phyloP scores from a whole-genome alignment of 1,284 basidiomycete species.

The Ceratobasidium sp. region DNA sequence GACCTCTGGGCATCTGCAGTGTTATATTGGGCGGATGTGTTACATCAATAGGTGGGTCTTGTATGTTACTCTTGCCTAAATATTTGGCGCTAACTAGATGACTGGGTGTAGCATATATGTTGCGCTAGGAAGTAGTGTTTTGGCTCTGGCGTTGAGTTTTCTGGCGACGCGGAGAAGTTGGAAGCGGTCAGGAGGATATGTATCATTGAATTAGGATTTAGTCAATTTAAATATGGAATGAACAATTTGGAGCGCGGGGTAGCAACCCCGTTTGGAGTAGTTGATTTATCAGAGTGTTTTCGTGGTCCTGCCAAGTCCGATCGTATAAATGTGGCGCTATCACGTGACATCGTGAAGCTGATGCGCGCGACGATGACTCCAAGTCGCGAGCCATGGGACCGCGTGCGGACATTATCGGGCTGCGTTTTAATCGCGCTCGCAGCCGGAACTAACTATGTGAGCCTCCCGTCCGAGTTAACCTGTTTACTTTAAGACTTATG shows the following conservation, averaged over 20 bases:
- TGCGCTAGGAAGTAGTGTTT: conserved; percentile 13
- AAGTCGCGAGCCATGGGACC: not conserved
- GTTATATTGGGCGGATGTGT: conserved; percentile 43
- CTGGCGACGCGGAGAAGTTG: conserved; percentile 36
- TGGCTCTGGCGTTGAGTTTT: conserved; percentile 22
- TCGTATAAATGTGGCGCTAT: no score
- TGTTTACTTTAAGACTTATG: not conserved
- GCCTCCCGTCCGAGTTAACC: not conserved
- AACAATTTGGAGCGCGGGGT: no score
- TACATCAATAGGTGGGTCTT: conserved; percentile 42
- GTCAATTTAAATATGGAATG: no score
- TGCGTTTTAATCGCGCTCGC: conserved; percentile 43
- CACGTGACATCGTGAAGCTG: no score
- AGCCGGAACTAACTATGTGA: conserved; percentile 45
- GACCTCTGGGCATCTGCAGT: conserved; percentile 37
- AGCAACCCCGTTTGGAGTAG: no score
- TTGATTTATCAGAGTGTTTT: no score
- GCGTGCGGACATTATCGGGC: conserved; percentile 37
- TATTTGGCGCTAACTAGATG: not conserved
- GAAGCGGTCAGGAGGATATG: conserved; percentile 12
- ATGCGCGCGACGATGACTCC: no score
- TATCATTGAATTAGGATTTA: no score
- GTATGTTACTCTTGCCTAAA: not conserved
- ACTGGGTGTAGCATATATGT: conserved; percentile 19
- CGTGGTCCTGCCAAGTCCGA: no score